phyloP scores from a whole-genome alignment of 2,329 filamentous ascomycete species.

The Sporothrix globosa region DNA sequence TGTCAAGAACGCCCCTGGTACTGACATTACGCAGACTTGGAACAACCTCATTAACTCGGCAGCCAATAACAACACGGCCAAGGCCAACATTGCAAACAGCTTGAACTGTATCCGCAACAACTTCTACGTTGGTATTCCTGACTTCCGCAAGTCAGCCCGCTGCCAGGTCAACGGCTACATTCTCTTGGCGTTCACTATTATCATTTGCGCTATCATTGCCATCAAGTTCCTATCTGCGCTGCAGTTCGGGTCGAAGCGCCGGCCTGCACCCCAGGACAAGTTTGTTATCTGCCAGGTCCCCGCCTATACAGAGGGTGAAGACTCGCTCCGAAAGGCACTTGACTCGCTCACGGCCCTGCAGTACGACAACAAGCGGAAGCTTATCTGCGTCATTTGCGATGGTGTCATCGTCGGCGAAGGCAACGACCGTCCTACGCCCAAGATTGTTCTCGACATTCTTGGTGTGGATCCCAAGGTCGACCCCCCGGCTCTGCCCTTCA shows the following conservation, averaged over 20 bases:
- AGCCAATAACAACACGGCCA: slow-evolving; percentile 59
- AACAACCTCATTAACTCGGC: slow-evolving; percentile 55
- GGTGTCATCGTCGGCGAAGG: slow-evolving; percentile 95
- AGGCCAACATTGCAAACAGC: slow-evolving; percentile 62
- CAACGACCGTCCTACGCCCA: slow-evolving; percentile 94
- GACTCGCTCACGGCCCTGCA: slow-evolving; percentile 93
- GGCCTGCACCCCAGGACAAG: slow-evolving; percentile 90
- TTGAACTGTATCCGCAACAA: slow-evolving; percentile 79
- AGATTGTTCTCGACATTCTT: slow-evolving; percentile 96
- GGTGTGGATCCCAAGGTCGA: slow-evolving; percentile 97
- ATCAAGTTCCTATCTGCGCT: slow-evolving; percentile 91
- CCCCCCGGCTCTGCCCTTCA: slow-evolving; percentile 90
- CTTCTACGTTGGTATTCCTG: slow-evolving; percentile 80
- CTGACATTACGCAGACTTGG: slow-evolving; percentile 72
- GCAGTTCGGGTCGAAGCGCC: slow-evolving; percentile 88
- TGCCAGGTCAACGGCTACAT: slow-evolving; percentile 93
- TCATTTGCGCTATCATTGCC: slow-evolving; percentile 77
- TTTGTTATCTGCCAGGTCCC: slow-evolving; percentile 99
- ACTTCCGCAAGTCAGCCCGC: slow-evolving; percentile 75
- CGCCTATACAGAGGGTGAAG: slow-evolving; percentile 96
- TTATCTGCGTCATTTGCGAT: slow-evolving; percentile 95
- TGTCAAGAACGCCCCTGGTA: slow-evolving; percentile 75
- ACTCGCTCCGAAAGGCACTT: slow-evolving; percentile 86
- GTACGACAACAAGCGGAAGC: slow-evolving; percentile 97
- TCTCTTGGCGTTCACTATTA: slow-evolving; percentile 80